Base-by-base conservation (phyloP, 2,329 filamentous ascomycete genomes). In the Oidium heveae region DNA sequence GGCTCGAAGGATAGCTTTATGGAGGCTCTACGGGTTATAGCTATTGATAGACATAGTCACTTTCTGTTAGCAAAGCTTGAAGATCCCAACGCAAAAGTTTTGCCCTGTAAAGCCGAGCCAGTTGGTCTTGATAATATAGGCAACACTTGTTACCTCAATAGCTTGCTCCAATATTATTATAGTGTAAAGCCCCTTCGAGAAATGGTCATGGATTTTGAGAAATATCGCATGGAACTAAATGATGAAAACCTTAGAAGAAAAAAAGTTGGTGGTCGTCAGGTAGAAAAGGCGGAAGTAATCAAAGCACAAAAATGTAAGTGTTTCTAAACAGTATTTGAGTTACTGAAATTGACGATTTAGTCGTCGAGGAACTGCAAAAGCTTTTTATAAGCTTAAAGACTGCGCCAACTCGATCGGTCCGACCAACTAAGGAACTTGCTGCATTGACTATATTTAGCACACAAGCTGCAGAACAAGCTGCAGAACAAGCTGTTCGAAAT, bases 121-220 rank as follows among this genome's bases (percentile, higher is more conserved):
- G 84, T 94, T 22, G 91, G 91, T 0, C 74, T 96, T 6, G 76
- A 80, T 58, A 98, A 96, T 61, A 94, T 96, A 56, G 88, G 91
- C 56, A 98, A 98, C 63, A 98, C 93, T 0, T 98, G 91, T 66
- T 98, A 98, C 63, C 74, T 98, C 55, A 98, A 98, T 70, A 96
- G 89, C 68, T 75, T 98, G 52, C 72, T 98, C 10, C 91, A 98
- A 62, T 96, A 94, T 64, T 83, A 95, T 60, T 95, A 94, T 65
- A 93, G 88, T 0, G 77, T 96, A 55, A 82, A 80, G 57, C 80
- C 85, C 1, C 72, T 96, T 33, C 78, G 89, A 52, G 75, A 91
- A 5, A 76, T 95, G 59, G 80, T 95, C 2, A 71, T 93, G 56
- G 72, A 86, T 52, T 86, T 85, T 59, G 79, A 89, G 28, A 67